Conservation (phyloP, 805 yeast species). For the Suhomyces sp. region DNA sequence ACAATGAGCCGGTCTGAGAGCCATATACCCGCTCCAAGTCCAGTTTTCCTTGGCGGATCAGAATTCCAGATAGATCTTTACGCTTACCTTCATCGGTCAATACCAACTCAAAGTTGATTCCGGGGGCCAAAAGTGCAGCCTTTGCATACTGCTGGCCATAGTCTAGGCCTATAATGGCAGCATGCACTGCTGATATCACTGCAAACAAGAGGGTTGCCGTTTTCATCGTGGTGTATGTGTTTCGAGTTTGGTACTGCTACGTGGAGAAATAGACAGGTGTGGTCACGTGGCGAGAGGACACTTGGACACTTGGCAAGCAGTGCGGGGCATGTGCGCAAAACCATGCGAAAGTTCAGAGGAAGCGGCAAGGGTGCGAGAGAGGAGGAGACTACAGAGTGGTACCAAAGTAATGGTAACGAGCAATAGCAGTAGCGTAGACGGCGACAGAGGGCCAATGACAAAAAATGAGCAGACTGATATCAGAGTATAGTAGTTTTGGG, state of each 20-base stretch:
- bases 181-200: slow-evolving; percentile 18
- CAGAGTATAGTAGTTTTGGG: too few species aligned
- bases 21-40: slow-evolving; percentile 73
- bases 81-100: slow-evolving; percentile 89
- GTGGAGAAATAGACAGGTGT: background rate
- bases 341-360: background rate
- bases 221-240: background rate
- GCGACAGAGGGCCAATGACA: too few species aligned
- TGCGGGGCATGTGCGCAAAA: background rate
- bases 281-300: background rate
- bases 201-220: background rate
- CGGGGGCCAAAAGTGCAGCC: slow-evolving; percentile 87
- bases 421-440: too few species aligned
- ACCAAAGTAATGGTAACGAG: too few species aligned
- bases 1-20: slow-evolving; percentile 63
- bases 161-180: slow-evolving; percentile 84
- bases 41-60: slow-evolving; percentile 43
- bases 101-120: slow-evolving; percentile 81
- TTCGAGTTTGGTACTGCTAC: background rate
- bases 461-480: too few species aligned
- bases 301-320: background rate
- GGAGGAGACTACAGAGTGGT: too few species aligned
- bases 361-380: background rate
- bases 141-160: slow-evolving; percentile 85
- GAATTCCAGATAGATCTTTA: slow-evolving; percentile 80